Evolutionary conservation across 108 stramenopile species (phyloP), one percentile per base, ranked within the genome.

Genomic region (Cylindrotheca fusiformis): DNA sequence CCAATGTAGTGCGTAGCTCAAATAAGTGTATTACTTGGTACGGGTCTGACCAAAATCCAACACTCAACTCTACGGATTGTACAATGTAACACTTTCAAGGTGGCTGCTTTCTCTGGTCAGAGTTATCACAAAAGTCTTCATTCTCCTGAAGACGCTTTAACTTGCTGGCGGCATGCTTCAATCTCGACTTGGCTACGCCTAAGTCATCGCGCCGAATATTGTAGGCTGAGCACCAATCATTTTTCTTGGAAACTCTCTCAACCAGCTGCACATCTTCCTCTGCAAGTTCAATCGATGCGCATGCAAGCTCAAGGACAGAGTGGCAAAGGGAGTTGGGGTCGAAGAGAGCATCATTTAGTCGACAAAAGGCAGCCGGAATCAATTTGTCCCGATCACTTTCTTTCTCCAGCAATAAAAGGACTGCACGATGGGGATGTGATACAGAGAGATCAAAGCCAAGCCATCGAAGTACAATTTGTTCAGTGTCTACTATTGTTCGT

Each of bases 401-500:
- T 21, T 69, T 23, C 33, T 50, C 32, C 24, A 67, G 46, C 44
- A 74, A 32, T 25, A 59, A 36, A 30, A 69, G 47, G 17, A 89
- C 84, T 45, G 80, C 82, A 47, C 91, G 79, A 60, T 93, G 84
- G 1, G 91, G 91, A 71, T 82, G 77, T 21, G 79, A 77, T 18
- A 93, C 86, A 21, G 55, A 58, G 2, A 74, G 55, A 77, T 93
- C 91, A 71, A 93, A 93, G 32, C 80, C 77, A 25, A 93, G 30
- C 84, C 83, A 86, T 32, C 86, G 31, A 28, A 93, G 51, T 12
- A 93, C 78, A 31, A 62, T 54, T 63, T 88, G 87, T 67, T 93
- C 91, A 19, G 71, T 75, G 47, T 80, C 75, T 4, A 93, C 80
- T 6, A 82, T 71, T 14, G 71, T 60, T 58, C 82, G 78, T 58